Evolutionary conservation across 2,329 filamentous ascomycete species (phyloP), one percentile per base, ranked within the genome.

Genomic region (Juglanconis sp.): DNA sequence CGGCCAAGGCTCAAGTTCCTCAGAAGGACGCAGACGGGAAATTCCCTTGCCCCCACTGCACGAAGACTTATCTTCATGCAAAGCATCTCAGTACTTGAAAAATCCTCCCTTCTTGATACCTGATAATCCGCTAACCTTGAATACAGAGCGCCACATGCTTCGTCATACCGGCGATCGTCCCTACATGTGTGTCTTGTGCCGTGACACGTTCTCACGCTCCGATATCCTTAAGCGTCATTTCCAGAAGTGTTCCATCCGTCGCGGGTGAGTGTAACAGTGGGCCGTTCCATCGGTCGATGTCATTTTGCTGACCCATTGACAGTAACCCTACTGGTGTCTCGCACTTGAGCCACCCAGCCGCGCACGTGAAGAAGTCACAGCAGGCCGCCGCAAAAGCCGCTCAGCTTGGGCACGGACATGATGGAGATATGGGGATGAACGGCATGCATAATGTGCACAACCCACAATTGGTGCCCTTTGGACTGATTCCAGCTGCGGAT

Each of bases 171-270:
- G 95, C 71, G 94, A 98, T 75, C 91, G 95, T 67, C 95, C 95
- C 60, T 99, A 99, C 80, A 96, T 96, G 87, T 99, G 95, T 78
- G 91, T 96, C 66, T 83, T 99, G 55, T 99, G 95, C 82, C 92
- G 95, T 75, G 95, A 98, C 76, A 98, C 93, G 38, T 99, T 99
- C 77, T 96, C 92, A 53, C 89, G 95, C 74, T 96, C 92, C 82
- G 95, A 99, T 73, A 98, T 99, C 66, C 80, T 99, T 70, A 99
- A 99, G 82, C 91, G 95, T 66, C 95, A 99, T 79, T 99, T 98
- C 78, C 93, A 97, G 76, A 99, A 99, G 81, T 99, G 95, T 79
- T 97, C 95, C 44, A 92, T 97, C 66, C 88, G 95, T 70, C 89
- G 95, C 72, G 95, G 55, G 55, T 57, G 44, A 52, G 55, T 36